Conservation (phyloP, 192 early-diverging fungal species). For the Entomortierella chlamydospora region DNA sequence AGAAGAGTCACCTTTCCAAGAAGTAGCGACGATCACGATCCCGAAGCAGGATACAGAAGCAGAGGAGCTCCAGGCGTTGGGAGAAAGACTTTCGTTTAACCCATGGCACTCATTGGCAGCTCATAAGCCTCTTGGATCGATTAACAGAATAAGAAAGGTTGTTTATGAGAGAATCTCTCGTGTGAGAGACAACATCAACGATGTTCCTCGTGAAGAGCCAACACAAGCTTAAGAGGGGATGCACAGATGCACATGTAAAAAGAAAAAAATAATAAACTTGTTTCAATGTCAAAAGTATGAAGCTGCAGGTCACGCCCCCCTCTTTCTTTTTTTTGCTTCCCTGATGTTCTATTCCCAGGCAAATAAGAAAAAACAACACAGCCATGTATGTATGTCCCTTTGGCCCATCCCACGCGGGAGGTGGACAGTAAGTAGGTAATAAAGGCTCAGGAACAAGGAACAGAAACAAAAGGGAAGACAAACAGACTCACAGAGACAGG, state of each 20-base stretch:
- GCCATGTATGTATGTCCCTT: too few species aligned
- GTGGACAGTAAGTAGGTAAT: too few species aligned
- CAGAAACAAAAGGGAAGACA: too few species aligned
- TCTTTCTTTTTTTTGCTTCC: background rate
- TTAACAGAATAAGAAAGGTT: constrained; percentile 36
- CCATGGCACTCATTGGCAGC: constrained; percentile 40
- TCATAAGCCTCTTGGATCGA: constrained; percentile 23
- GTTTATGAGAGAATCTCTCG: constrained; percentile 47
- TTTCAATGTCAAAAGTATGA: too few species aligned
- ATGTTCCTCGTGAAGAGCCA: constrained; percentile 38
- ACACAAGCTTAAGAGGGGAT: background rate
- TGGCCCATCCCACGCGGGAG: too few species aligned
- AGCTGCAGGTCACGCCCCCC: background rate
- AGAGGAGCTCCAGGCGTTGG: constrained; percentile 15
- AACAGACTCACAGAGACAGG: too few species aligned
- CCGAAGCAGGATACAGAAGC: constrained; percentile 31
- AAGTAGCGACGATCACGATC: constrained; percentile 34
- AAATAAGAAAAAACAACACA: background rate
- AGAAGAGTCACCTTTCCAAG: constrained; percentile 27
- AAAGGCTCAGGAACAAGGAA: too few species aligned
- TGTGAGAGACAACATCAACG: constrained; percentile 26
- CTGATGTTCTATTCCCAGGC: background rate
- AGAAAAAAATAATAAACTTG: constrained; percentile 1
- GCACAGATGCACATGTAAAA: background rate
- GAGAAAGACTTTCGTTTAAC: constrained; percentile 44